Evolutionary conservation across 1,139 yeast species (phyloP).

Genomic region (Yamadazyma kanchanaburiensis): DNA sequence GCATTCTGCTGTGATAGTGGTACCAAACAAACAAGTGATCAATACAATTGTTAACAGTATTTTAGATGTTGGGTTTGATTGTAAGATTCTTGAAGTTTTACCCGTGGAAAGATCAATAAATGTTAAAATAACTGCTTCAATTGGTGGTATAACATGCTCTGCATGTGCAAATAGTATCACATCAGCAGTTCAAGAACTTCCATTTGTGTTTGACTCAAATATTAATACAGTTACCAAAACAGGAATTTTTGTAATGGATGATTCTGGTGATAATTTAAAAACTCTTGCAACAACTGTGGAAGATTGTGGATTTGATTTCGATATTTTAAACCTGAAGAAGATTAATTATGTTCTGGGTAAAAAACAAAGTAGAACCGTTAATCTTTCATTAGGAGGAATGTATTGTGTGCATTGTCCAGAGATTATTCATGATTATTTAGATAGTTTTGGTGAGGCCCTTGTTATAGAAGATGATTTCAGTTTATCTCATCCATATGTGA

Average conservation of each 20-base stretch:
- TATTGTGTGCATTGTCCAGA: conserved; percentile 69
- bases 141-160: conserved; percentile 76
- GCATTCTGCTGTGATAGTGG: conserved; percentile 42
- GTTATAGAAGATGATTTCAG: conserved; percentile 55
- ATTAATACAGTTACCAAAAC: conserved; percentile 59
- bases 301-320: conserved; percentile 66
- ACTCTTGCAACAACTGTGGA: conserved; percentile 50
- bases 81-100: conserved; percentile 54
- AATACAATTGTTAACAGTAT: conserved; percentile 45
- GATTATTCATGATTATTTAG: conserved; percentile 46
- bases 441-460: conserved; percentile 55
- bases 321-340: conserved; percentile 33
- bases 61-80: conserved; percentile 55
- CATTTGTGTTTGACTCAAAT: conserved; percentile 51
- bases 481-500: conserved; percentile 52
- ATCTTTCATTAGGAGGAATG: conserved; percentile 64
- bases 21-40: conserved; percentile 53
- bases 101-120: conserved; percentile 51
- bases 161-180: conserved; percentile 62
- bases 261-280: conserved; percentile 25
- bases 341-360: conserved; percentile 46
- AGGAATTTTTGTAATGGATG: conserved; percentile 56
- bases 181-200: conserved; percentile 46
- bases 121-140: conserved; percentile 53
- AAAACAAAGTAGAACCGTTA: conserved; percentile 51